Percentiles rank a stretch among this genome's conserved stretches.
These are phyloP conservation scores for Suhomyces maxii DNA, from an alignment of 1,139 yeast genomes.

Conservation along the genomic window DNA sequence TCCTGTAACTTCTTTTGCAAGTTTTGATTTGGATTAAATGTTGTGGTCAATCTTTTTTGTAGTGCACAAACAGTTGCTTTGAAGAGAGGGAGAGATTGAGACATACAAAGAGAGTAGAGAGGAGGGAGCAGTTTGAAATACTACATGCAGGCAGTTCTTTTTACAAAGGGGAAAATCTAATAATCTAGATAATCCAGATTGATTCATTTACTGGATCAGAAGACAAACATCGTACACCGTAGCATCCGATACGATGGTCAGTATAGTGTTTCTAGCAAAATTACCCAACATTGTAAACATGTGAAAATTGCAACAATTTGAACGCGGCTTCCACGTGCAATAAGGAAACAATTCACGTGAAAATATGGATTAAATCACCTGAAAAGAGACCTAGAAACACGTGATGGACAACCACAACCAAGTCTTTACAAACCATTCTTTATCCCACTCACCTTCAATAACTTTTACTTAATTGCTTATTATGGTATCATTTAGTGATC, in stretches of 20 bases:
- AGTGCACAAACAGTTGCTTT: background rate
- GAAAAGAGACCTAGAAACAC: too few species aligned
- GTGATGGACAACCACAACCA: background rate
- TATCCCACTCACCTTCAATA: too few species aligned
- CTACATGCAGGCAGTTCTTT: background rate
- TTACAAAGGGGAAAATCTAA: background rate
- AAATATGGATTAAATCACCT: too few species aligned
- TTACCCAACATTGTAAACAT: background rate
- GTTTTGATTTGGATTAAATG: background rate
- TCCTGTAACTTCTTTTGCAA: background rate
- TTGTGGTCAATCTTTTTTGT: background rate
- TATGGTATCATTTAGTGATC: conserved; percentile 13
- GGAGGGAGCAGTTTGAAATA: too few species aligned
- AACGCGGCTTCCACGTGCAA: background rate
- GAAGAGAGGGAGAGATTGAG: background rate
- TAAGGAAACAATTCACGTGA: too few species aligned
- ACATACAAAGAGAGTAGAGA: too few species aligned
- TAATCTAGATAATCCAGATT: too few species aligned
- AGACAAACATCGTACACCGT: too few species aligned
- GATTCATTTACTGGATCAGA: too few species aligned
- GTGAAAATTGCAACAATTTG: background rate
- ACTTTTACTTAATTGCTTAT: too few species aligned
- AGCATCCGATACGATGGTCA: background rate
- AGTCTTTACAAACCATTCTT: too few species aligned
- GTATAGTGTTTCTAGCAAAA: background rate